These are phyloP conservation scores for Salix viminalis DNA, from an alignment of 345 rosid genomes.

Conservation along the genomic window DNA sequence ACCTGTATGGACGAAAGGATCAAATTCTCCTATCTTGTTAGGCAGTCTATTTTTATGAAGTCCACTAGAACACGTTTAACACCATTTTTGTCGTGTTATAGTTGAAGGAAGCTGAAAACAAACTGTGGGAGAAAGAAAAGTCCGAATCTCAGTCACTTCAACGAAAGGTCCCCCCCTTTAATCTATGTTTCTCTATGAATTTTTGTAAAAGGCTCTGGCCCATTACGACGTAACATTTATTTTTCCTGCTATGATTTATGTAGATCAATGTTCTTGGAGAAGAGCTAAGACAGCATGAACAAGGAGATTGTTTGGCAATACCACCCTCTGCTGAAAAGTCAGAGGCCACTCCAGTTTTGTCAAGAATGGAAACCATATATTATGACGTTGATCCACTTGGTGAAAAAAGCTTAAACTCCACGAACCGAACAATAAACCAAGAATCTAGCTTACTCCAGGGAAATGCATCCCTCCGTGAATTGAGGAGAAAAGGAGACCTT, in stretches of 20 bases:
- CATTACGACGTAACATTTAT: background rate
- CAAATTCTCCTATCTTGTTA: background rate
- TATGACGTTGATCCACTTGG: slow-evolving; percentile 14
- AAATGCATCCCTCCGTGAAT: slow-evolving; percentile 30
- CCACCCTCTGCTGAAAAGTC: slow-evolving; percentile 13
- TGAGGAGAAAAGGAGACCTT: slow-evolving; percentile 32
- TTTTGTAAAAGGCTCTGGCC: background rate
- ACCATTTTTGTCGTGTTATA: background rate
- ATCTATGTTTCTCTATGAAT: background rate
- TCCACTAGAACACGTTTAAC: background rate
- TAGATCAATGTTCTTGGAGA: slow-evolving; percentile 32
- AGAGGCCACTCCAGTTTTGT: slow-evolving; percentile 16
- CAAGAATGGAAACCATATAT: slow-evolving; percentile 16
- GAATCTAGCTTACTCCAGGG: slow-evolving; percentile 36
- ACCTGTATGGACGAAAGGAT: background rate
- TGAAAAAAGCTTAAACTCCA: slow-evolving; percentile 20
- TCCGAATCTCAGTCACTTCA: slow-evolving; percentile 8
- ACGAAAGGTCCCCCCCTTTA: slow-evolving; percentile 19
- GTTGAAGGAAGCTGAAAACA: slow-evolving; percentile 19
- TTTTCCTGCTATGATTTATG: background rate
- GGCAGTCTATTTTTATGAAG: background rate
- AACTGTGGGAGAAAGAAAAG: background rate
- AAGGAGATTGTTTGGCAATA: background rate
- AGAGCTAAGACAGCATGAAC: slow-evolving; percentile 15
- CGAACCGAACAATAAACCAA: slow-evolving; percentile 8